These are phyloP conservation scores for Verticillium albo-atrum DNA, from an alignment of 2,329 filamentous ascomycete genomes.

Conservation along the genomic window DNA sequence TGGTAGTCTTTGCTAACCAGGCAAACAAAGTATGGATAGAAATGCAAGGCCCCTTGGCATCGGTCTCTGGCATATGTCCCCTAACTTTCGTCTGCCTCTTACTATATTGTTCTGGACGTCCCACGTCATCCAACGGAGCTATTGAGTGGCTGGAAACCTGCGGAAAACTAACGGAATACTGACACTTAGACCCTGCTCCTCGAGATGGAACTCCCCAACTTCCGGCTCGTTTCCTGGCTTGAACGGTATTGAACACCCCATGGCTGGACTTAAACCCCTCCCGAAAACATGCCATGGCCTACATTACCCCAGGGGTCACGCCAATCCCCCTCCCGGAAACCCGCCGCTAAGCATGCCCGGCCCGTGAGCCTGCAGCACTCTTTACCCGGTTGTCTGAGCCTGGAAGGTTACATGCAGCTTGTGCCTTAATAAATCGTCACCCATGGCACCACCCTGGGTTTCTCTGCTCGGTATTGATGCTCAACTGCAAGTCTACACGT, in stretches of 20 bases:
- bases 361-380: neutral
- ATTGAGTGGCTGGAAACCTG: neutral
- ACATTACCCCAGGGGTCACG: neutral
- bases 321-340: slow-evolving; percentile 1
- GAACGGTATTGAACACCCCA: neutral
- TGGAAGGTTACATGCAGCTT: neutral
- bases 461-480: neutral
- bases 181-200: neutral
- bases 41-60: too few species aligned
- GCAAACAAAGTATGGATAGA: too few species aligned
- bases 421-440: neutral
- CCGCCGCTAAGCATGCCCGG: slow-evolving; percentile 1
- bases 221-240: neutral
- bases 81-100: too few species aligned
- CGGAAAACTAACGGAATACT: neutral
- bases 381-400: neutral
- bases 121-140: neutral
- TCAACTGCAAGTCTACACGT: neutral
- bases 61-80: too few species aligned
- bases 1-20: too few species aligned
- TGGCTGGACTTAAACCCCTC: neutral
- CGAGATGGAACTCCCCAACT: neutral
- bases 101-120: too few species aligned
- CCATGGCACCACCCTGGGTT: neutral
- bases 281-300: neutral